phyloP scores from a whole-genome alignment of 164 flowering plant genomes.

The Vitis vinifera region ASM3070453v1 NC_081807.1:5587001-5587500 shows the following conservation, averaged over 20 bases:
- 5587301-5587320: slow-evolving; percentile 86
- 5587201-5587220: slow-evolving; percentile 94
- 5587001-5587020: slow-evolving; percentile 96
- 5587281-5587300: slow-evolving; percentile 91
- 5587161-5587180: slow-evolving; percentile 98
- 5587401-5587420: slow-evolving; percentile 47
- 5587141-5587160: slow-evolving; percentile 97
- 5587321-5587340: slow-evolving; percentile 84
- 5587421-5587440: slow-evolving; percentile 39
- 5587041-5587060: slow-evolving; percentile 72
- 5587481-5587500: slow-evolving; percentile 46
- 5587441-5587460: slow-evolving; percentile 39
- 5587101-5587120: slow-evolving; percentile 95
- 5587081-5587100: slow-evolving; percentile 82
- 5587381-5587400: slow-evolving; percentile 91
- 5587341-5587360: slow-evolving; percentile 84
- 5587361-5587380: slow-evolving; percentile 98
- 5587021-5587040: slow-evolving; percentile 75
- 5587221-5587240: slow-evolving; percentile 85
- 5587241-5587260: slow-evolving; percentile 98
- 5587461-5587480: slow-evolving; percentile 42
- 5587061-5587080: slow-evolving; percentile 98
- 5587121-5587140: slow-evolving; percentile 94
- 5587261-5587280: slow-evolving; percentile 94
- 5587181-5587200: slow-evolving; percentile 94